A percentile compares a stretch with the other conserved stretches of the same genome.
Evolutionary conservation across 441 rosid genomes (phyloP).

Genomic region (Macaranga tanarius): DNA sequence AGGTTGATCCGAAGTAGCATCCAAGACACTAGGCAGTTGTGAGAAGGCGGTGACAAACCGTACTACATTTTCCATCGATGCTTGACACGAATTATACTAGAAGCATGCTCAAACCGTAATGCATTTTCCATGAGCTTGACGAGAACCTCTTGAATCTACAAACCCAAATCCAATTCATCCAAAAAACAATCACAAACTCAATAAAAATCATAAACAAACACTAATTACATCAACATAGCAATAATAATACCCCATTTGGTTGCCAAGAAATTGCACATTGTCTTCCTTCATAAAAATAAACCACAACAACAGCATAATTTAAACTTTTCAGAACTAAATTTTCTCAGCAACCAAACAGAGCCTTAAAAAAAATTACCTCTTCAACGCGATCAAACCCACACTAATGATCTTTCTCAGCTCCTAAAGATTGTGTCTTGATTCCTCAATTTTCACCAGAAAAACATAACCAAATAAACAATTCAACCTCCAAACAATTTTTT

Average conservation of each 20-base stretch:
- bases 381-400: slow-evolving; percentile 85
- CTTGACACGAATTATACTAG: slow-evolving; percentile 49
- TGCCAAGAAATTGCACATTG: not conserved
- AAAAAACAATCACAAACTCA: slow-evolving; percentile 48
- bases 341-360: slow-evolving; percentile 27
- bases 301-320: not conserved
- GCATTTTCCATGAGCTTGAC: slow-evolving; percentile 69
- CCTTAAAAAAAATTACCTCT: slow-evolving; percentile 31
- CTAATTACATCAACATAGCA: slow-evolving; percentile 22
- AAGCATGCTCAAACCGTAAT: slow-evolving; percentile 60
- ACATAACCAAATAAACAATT: not conserved
- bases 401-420: slow-evolving; percentile 16
- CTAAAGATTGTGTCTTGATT: slow-evolving; percentile 2
- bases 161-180: slow-evolving; percentile 65
- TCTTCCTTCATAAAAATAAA: not conserved
- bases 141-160: slow-evolving; percentile 93
- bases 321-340: not conserved
- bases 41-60: too few relatives aligned
- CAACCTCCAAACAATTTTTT: too few relatives aligned
- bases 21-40: too few relatives aligned
- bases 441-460: slow-evolving; percentile 20
- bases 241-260: slow-evolving; percentile 8
- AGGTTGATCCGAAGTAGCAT: too few relatives aligned
- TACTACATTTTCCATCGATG: too few relatives aligned
- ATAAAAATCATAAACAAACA: slow-evolving; percentile 41